These are phyloP conservation scores for Lomentospora prolificans DNA, from an alignment of 2,329 filamentous ascomycete species.

Conservation along the genomic window DNA sequence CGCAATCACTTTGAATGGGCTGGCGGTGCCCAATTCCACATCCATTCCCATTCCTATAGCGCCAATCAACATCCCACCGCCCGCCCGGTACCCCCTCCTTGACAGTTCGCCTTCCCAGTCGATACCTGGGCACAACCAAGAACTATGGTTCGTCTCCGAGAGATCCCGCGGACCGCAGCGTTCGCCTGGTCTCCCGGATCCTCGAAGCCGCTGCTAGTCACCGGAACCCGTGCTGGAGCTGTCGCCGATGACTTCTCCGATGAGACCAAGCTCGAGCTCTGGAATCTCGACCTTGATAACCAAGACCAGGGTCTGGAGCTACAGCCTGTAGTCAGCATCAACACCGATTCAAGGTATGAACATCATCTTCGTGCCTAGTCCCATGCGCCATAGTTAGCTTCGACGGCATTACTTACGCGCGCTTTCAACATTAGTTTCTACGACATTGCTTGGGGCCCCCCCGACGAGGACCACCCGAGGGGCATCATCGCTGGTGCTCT, in stretches of 20 bases:
- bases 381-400: not conserved
- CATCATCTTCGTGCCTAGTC: not conserved
- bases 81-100: not conserved
- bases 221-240: conserved; percentile 87
- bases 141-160: conserved; percentile 87
- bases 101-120: not conserved
- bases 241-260: conserved; percentile 97
- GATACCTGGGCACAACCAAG: conserved; percentile 9
- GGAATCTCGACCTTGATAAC: conserved; percentile 82
- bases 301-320: conserved; percentile 69
- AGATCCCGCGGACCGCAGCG: conserved; percentile 91
- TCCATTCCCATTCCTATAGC: not conserved
- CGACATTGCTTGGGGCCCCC: conserved; percentile 88
- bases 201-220: conserved; percentile 72
- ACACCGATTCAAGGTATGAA: conserved; percentile 75
- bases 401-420: not conserved
- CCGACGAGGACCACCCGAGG: conserved; percentile 65
- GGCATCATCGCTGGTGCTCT: conserved; percentile 92
- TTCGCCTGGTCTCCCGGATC: conserved; percentile 92
- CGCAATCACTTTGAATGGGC: not conserved
- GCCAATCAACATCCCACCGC: not conserved
- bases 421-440: conserved; percentile 65
- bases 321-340: conserved; percentile 73
- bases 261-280: conserved; percentile 91
- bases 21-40: conserved; percentile 2